Evolutionary conservation across 208 protist species (phyloP).

Genomic region (Willaertia magna): DNA sequence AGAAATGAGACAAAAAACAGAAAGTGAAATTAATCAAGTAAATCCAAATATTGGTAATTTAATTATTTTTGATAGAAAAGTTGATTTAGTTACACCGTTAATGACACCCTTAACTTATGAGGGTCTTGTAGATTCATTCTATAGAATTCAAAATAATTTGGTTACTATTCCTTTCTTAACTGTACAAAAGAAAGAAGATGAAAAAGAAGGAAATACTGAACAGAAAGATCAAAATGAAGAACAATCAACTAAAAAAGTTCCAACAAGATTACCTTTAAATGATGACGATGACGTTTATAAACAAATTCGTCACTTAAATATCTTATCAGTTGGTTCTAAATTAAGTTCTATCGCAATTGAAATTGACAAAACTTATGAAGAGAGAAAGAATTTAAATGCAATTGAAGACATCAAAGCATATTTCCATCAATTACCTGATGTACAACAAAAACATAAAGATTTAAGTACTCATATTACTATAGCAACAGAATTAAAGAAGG

Average conservation of each 20-base stretch:
- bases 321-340: background rate
- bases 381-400: background rate
- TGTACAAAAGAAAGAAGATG: background rate
- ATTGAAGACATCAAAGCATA: background rate
- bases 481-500: conserved; percentile 3
- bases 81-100: conserved; percentile 1
- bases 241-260: background rate
- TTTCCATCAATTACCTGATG: background rate
- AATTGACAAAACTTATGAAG: conserved; percentile 8
- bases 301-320: conserved; percentile 9
- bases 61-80: conserved; percentile 8
- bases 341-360: background rate
- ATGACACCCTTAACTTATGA: conserved; percentile 17
- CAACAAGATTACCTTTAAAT: conserved; percentile 3
- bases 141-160: conserved; percentile 2
- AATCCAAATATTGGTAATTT: background rate
- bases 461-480: background rate
- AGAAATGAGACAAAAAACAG: background rate
- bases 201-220: background rate
- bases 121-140: conserved; percentile 9
- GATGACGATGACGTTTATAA: conserved; percentile 3
- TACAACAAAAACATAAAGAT: conserved; percentile 15
- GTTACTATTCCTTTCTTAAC: background rate
- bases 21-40: background rate
- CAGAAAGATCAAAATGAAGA: background rate